A percentile compares a stretch with the other conserved stretches of the same genome.
phyloP scores from a whole-genome alignment of 176 grass and related monocot species.

The Raddia distichophylla region DNA sequence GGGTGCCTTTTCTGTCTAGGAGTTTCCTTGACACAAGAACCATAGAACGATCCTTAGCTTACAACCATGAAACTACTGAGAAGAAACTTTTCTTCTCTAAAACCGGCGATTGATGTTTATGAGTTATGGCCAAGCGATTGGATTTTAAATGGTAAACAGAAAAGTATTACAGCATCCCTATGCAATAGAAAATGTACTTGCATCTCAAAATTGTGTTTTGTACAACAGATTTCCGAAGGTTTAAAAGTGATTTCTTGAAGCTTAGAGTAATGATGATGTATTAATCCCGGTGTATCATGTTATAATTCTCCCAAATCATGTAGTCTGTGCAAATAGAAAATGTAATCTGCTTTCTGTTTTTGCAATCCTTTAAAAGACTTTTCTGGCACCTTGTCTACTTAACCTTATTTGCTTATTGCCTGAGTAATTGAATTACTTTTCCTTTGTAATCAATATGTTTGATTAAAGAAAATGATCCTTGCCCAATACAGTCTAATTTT shows the following conservation, averaged over 20 bases:
- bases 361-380: conserved; percentile 1
- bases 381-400: neutral
- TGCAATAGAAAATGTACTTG: neutral
- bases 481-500: conserved; percentile 27
- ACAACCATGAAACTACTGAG: conserved; percentile 4
- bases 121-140: neutral
- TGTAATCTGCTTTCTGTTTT: conserved; percentile 7
- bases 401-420: neutral
- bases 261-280: neutral
- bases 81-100: neutral
- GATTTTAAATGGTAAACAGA: neutral
- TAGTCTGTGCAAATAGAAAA: neutral
- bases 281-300: neutral
- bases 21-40: neutral
- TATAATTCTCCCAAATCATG: neutral
- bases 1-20: conserved; percentile 5
- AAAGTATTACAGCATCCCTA: neutral
- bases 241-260: no score
- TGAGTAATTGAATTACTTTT: conserved; percentile 13
- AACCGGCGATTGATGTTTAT: neutral
- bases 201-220: neutral
- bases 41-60: neutral
- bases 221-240: no score
- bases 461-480: neutral
- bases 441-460: conserved; percentile 9